phyloP scores from a whole-genome alignment of 2,329 filamentous ascomycete genomes.

The Hymenoscyphus repandus region DNA sequence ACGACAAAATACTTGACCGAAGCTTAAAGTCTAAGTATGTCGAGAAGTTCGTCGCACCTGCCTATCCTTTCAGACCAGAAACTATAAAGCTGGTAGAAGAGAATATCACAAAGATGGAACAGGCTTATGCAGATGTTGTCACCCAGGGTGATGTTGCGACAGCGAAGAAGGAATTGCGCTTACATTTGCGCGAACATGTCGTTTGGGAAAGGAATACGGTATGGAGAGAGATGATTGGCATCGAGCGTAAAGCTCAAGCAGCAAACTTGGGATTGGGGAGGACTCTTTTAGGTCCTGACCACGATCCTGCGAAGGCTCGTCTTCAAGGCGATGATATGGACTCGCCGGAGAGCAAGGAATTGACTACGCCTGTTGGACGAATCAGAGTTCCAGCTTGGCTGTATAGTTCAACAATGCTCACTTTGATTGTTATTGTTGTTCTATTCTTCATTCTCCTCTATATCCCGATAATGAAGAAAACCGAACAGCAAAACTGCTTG shows the following conservation, averaged over 20 bases:
- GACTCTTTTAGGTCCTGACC: constrained; percentile 72
- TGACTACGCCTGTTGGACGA: constrained; percentile 74
- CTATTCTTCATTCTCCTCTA: constrained; percentile 71
- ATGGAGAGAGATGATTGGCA: constrained; percentile 98
- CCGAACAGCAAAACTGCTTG: constrained; percentile 93
- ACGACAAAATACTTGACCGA: constrained; percentile 89
- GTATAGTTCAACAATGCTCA: constrained; percentile 74
- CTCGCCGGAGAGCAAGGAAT: constrained; percentile 55
- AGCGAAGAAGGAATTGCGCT: constrained; percentile 78
- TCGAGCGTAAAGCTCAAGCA: constrained; percentile 91
- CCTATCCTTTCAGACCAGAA: constrained; percentile 73
- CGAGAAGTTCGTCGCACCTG: constrained; percentile 64
- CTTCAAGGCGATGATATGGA: constrained; percentile 81
- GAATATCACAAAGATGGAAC: constrained; percentile 69
- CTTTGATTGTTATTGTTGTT: constrained; percentile 62
- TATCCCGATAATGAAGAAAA: constrained; percentile 75
- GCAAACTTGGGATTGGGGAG: constrained; percentile 78
- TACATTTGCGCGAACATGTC: constrained; percentile 91
- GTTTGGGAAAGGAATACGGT: constrained; percentile 99
- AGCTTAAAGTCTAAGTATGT: constrained; percentile 76
- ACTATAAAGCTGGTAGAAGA: constrained; percentile 68
- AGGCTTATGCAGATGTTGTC: constrained; percentile 74
- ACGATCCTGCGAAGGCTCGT: constrained; percentile 60
- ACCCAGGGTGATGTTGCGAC: constrained; percentile 72
- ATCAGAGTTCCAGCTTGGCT: constrained; percentile 77